A percentile compares a stretch with the other conserved stretches of the same genome.
phyloP scores from a whole-genome alignment of 345 rosid genomes.

The Gossypium sturtianum region DNA sequence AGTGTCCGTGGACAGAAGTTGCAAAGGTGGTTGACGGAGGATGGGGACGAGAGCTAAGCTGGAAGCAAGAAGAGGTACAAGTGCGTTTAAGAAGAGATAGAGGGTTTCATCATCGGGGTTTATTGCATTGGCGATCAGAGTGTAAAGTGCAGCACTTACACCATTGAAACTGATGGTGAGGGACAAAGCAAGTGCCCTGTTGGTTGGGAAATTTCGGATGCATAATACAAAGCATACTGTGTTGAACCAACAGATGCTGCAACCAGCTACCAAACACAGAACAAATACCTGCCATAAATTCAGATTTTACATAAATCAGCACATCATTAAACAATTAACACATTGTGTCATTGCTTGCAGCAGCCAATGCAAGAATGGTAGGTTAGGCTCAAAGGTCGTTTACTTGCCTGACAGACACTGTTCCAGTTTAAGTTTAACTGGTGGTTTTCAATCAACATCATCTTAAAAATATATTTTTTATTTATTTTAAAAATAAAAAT shows the following conservation, averaged over 20 bases:
- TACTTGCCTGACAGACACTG: neutral
- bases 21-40: constrained; percentile 41
- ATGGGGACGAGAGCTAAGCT: constrained; percentile 45
- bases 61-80: constrained; percentile 48
- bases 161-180: constrained; percentile 74
- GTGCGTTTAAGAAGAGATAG: constrained; percentile 57
- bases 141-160: constrained; percentile 68
- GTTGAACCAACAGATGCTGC: constrained; percentile 94
- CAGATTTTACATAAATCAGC: neutral
- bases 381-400: constrained; percentile 8
- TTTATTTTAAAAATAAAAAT: too few relatives aligned
- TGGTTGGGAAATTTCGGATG: constrained; percentile 57
- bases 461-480: too few relatives aligned
- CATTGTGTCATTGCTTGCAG: neutral
- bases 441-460: neutral
- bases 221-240: constrained; percentile 74
- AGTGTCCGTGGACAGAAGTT: constrained; percentile 25
- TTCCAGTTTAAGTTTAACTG: neutral
- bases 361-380: constrained; percentile 6
- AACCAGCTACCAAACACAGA: constrained; percentile 64
- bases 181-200: constrained; percentile 63
- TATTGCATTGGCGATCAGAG: constrained; percentile 58
- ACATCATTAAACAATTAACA: neutral
- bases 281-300: constrained; percentile 52
- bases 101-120: constrained; percentile 33